A percentile compares a stretch with the other conserved stretches of the same genome.
Evolutionary conservation across 1,284 basidiomycete species (phyloP).

Genomic region (Ustilago crameri): DNA sequence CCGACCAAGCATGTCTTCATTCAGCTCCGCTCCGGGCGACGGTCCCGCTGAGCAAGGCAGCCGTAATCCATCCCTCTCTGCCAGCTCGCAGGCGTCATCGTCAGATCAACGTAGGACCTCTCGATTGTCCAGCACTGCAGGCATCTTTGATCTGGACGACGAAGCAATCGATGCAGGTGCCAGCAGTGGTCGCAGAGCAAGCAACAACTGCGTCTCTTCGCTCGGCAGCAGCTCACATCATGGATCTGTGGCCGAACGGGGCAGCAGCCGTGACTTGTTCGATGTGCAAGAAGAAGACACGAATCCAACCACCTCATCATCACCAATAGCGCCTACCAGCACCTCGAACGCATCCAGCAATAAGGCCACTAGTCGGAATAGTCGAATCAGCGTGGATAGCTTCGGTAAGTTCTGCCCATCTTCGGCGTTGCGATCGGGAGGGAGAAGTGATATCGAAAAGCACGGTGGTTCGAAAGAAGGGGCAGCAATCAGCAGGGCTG

Average conservation of each 20-base stretch:
- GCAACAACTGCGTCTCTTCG: conserved; percentile 29
- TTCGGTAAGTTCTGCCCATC: conserved; percentile 28
- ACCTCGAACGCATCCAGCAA: conserved; percentile 16
- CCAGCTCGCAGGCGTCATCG: conserved; percentile 41
- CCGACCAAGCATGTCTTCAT: conserved; percentile 21
- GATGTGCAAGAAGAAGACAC: conserved; percentile 37
- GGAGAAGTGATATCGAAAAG: background rate
- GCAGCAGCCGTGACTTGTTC: conserved; percentile 34
- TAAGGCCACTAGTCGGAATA: conserved; percentile 13
- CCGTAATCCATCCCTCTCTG: conserved; percentile 33
- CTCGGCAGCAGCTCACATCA: conserved; percentile 29
- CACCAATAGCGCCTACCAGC: conserved; percentile 13
- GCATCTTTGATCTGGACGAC: conserved; percentile 57
- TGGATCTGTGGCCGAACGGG: conserved; percentile 21
- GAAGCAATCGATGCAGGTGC: conserved; percentile 29
- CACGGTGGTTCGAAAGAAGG: no score
- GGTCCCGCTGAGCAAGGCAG: conserved; percentile 17
- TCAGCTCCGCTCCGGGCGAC: conserved; percentile 36
- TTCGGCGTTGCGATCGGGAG: background rate
- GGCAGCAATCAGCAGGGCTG: no score
- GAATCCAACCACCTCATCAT: conserved; percentile 6
- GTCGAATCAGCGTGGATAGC: conserved; percentile 24
- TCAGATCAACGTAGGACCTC: conserved; percentile 28
- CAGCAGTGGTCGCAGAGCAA: conserved; percentile 28
- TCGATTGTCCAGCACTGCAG: conserved; percentile 52